Evolutionary conservation across 83 land plant species (phyloP).

Genomic region (Thuja plicata): DNA sequence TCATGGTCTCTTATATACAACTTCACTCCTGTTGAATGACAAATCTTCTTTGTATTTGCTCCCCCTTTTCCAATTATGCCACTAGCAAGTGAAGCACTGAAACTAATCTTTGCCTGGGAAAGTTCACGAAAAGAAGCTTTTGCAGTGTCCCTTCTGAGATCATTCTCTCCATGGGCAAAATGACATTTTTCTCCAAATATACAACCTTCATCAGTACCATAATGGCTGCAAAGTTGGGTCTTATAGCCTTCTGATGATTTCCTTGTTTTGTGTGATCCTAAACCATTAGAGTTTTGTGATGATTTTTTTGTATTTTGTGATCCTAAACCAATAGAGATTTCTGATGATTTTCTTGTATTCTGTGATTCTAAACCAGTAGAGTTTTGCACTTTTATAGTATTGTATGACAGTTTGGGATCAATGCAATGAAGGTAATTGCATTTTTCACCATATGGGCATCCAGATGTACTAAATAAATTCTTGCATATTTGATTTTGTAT

Average conservation of each 20-base stretch:
- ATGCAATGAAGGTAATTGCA: conserved; percentile 23
- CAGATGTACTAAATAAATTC: conserved; percentile 19
- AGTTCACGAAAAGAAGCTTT: conserved; percentile 20
- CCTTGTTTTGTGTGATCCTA: too few species aligned
- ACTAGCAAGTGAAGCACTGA: conserved; percentile 32
- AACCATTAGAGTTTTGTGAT: too few species aligned
- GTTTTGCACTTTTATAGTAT: not conserved
- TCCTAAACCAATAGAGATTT: too few species aligned
- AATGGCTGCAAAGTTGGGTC: not conserved
- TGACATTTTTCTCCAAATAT: conserved; percentile 14
- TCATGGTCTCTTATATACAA: conserved; percentile 36
- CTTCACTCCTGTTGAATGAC: conserved; percentile 27
- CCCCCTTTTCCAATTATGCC: conserved; percentile 43
- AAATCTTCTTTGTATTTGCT: conserved; percentile 30
- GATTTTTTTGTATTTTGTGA: too few species aligned
- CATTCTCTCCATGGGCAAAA: conserved; percentile 14
- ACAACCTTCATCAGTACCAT: conserved; percentile 10
- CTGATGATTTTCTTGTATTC: too few species aligned
- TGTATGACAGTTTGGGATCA: not conserved
- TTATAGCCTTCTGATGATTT: not conserved
- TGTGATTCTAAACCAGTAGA: too few species aligned
- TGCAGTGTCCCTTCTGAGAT: not conserved
- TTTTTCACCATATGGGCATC: conserved; percentile 26
- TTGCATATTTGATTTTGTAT: not conserved
- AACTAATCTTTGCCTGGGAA: conserved; percentile 19